These are phyloP conservation scores for bread wheat (Triticum aestivum) DNA, from an alignment of 176 grass and related monocot genomes.

Conservation along the genomic window IWGSC_CS_RefSeq_v2.1 NC_057812.1:123710978-123711477, in stretches of 20 bases:
- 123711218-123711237: not conserved
- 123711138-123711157: not conserved
- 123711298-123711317: not conserved
- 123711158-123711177: not conserved
- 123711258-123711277: not conserved
- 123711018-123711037: not conserved
- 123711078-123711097: too few species aligned
- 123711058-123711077: too few species aligned
- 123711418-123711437: not conserved
- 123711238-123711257: not conserved
- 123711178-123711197: not conserved
- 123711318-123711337: not conserved
- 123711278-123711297: not conserved
- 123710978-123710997: not conserved
- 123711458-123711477: too few species aligned
- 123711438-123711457: not conserved
- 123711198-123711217: not conserved
- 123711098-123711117: too few species aligned
- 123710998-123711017: not conserved
- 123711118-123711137: not conserved
- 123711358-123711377: not conserved
- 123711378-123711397: not conserved
- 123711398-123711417: not conserved
- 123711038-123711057: not conserved
- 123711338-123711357: not conserved